A percentile compares a stretch with the other conserved stretches of the same genome.
phyloP scores from a whole-genome alignment of 345 rosid species.

The Acer negundo region DNA sequence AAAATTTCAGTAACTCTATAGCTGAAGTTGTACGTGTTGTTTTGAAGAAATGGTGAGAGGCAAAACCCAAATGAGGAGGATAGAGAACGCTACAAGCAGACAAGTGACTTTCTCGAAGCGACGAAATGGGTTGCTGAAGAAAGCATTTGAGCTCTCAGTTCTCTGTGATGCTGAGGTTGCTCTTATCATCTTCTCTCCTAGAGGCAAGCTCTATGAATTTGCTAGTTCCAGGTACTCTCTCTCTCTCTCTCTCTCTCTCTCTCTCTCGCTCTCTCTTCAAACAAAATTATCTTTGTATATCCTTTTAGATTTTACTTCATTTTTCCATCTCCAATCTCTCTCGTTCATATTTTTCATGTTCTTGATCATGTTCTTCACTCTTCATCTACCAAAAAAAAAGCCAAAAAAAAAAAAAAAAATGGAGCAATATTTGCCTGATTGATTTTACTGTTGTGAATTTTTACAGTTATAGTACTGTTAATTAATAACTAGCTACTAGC shows the following conservation, averaged over 20 bases:
- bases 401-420: no score
- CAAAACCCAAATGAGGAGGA: constrained; percentile 73
- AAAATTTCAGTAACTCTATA: no score
- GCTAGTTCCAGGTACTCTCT: constrained; percentile 51
- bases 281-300: neutral
- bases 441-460: no score
- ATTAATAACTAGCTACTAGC: no score
- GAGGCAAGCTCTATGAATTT: constrained; percentile 70
- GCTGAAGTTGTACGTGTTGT: neutral
- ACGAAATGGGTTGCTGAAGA: constrained; percentile 71
- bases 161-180: constrained; percentile 86
- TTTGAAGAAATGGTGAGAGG: constrained; percentile 63
- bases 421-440: no score
- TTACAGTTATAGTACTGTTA: no score
- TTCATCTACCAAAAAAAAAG: no score
- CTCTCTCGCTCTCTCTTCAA: neutral
- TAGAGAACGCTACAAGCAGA: constrained; percentile 79
- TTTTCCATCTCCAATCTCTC: neutral
- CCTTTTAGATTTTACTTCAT: constrained; percentile 1
- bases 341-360: neutral
- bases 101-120: constrained; percentile 86
- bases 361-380: neutral
- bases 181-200: constrained; percentile 68
- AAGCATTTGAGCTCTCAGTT: constrained; percentile 77
- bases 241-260: neutral